These are phyloP conservation scores for Endotrypanum monterogeii DNA, from an alignment of 208 protist species.

Conservation along the genomic window DNA sequence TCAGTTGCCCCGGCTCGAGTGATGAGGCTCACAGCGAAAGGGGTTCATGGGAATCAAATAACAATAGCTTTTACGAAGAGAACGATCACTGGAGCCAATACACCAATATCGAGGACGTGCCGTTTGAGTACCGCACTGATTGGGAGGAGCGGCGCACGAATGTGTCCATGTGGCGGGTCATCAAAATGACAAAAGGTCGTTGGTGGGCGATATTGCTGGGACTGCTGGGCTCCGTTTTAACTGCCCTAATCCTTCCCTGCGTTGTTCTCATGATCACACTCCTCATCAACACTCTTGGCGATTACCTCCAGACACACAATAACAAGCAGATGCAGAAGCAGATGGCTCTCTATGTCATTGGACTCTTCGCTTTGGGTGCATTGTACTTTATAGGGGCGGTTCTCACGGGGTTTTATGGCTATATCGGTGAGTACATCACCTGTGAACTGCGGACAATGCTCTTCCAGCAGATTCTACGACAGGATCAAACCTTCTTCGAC, in stretches of 20 bases:
- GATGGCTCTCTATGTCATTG: conserved; percentile 42
- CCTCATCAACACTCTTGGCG: conserved; percentile 47
- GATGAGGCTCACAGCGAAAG: neutral
- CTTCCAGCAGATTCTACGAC: conserved; percentile 71
- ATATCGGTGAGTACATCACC: conserved; percentile 77
- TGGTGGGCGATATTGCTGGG: conserved; percentile 49
- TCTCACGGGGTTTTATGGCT: conserved; percentile 71
- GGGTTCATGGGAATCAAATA: conserved; percentile 23
- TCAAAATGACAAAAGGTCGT: conserved; percentile 48
- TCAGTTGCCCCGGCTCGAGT: neutral
- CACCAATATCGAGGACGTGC: conserved; percentile 55
- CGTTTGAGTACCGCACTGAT: conserved; percentile 51
- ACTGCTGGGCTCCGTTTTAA: conserved; percentile 54
- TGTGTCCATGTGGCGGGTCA: conserved; percentile 49
- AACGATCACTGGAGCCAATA: conserved; percentile 35
- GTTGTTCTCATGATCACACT: conserved; percentile 49
- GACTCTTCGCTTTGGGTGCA: conserved; percentile 52
- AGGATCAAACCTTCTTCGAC: conserved; percentile 90
- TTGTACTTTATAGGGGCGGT: conserved; percentile 41
- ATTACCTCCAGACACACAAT: conserved; percentile 39
- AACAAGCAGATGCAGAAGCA: conserved; percentile 25
- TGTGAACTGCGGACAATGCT: conserved; percentile 58
- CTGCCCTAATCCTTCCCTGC: conserved; percentile 39
- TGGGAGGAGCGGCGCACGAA: conserved; percentile 55
- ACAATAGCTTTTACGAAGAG: neutral